Evolutionary conservation across 805 yeast genomes (phyloP), one percentile per base, ranked within the genome.

Genomic region (Brettanomyces sp.): DNA sequence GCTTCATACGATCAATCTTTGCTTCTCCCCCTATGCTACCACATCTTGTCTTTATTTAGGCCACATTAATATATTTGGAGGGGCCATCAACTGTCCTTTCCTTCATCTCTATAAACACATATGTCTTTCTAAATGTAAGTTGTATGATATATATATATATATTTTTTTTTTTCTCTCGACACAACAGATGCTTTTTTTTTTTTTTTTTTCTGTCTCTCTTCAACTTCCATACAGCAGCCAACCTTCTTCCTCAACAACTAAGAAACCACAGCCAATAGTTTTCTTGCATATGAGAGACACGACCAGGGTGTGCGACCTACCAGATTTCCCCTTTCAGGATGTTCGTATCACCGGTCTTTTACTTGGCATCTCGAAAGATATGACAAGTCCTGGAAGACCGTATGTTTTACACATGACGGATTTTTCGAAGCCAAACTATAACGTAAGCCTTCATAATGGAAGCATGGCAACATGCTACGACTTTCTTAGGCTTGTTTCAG

Each of bases 321-420:
- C 44, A 12, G 34, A 21, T 14, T 41, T 41, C 43, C 43, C 43
- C 36, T 41, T 41, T 14, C 11, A 24, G 5, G 46, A 52, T 36
- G 42, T 42, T 14, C 44, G 52, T 9, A 39, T 53, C 2, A 34
- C 48, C 4, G 58, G 58, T 9, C 43, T 57, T 7, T 13, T 58
- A 18, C 43, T 58, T 6, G 62, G 59, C 3, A 45, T 57, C 18
- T 48, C 59, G 8, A 37, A 50, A n/a, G 30, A 36, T 22, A 5
- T n/a, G 5, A 32, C 30, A 13, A 18, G 41, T 49, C 25, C 4
- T 40, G 30, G n/a, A 36, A 42, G 24, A 8, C 61, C 61, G 8
- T 47, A 43, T 22, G 47, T 42, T 8, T 34, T 58, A n/a, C 57
- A 56, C 45, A 25, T 57, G 44, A 53, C 58, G 3, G 62, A 58